Conservation (phyloP, 139 green algal genomes). For the Asterochloris erici region DNA sequence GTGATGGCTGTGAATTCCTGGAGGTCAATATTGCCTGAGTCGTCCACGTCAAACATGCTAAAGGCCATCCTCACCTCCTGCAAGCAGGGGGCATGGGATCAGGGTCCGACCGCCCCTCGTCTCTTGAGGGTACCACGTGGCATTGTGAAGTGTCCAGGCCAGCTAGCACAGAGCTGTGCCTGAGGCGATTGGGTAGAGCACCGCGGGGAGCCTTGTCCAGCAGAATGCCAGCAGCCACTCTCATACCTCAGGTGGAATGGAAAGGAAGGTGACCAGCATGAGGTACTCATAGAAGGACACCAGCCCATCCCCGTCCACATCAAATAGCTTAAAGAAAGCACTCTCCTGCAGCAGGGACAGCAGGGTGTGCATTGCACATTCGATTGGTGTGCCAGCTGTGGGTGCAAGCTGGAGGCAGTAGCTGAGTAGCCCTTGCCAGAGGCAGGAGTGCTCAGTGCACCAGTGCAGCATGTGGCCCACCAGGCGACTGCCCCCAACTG, state of each 20-base stretch:
- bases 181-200: background rate
- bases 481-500: background rate
- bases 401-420: background rate
- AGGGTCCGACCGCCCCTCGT: background rate
- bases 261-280: constrained; percentile 65
- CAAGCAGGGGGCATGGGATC: background rate
- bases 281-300: constrained; percentile 79
- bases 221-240: background rate
- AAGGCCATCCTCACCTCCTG: constrained; percentile 58
- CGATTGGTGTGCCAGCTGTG: background rate
- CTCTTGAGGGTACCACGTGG: background rate
- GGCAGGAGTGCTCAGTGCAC: no score
- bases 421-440: background rate
- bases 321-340: constrained; percentile 56
- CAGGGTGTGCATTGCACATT: background rate
- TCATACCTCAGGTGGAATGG: constrained; percentile 43
- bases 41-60: constrained; percentile 65
- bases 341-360: constrained; percentile 24
- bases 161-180: background rate
- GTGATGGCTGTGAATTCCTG: constrained; percentile 47
- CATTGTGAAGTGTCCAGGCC: background rate
- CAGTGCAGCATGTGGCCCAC: background rate
- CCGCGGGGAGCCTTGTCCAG: background rate
- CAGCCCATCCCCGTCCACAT: constrained; percentile 59
- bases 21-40: constrained; percentile 46